phyloP scores from a whole-genome alignment of 2,329 filamentous ascomycete genomes.

The Colletotrichum simmondsii region DNA sequence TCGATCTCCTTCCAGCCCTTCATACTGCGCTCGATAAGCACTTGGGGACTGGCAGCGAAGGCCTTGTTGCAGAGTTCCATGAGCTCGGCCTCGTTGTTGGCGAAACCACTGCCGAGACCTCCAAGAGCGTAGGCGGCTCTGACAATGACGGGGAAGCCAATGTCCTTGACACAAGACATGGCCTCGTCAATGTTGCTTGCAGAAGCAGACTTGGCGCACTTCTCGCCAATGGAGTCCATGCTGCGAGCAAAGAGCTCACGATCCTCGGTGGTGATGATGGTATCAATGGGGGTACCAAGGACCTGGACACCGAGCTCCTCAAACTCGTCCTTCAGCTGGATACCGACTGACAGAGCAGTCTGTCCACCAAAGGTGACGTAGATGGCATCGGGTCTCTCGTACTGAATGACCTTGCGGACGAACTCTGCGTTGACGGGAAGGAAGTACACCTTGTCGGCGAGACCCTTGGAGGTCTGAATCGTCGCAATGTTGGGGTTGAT shows the following conservation, averaged over 20 bases:
- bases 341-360: slow-evolving; percentile 95
- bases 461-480: slow-evolving; percentile 96
- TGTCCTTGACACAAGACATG: slow-evolving; percentile 85
- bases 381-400: slow-evolving; percentile 94
- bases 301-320: slow-evolving; percentile 92
- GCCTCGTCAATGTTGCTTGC: slow-evolving; percentile 91
- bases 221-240: slow-evolving; percentile 98
- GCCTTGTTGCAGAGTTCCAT: slow-evolving; percentile 93
- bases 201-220: slow-evolving; percentile 96
- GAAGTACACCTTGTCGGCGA: slow-evolving; percentile 99
- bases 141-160: slow-evolving; percentile 97
- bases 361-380: slow-evolving; percentile 98
- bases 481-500: slow-evolving; percentile 99
- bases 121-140: slow-evolving; percentile 96
- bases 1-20: slow-evolving; percentile 99
- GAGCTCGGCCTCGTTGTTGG: slow-evolving; percentile 85
- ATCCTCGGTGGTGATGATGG: slow-evolving; percentile 98
- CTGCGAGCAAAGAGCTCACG: slow-evolving; percentile 96
- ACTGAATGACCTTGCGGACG: slow-evolving; percentile 95
- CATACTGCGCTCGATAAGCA: slow-evolving; percentile 98
- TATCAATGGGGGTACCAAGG: slow-evolving; percentile 95
- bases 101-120: slow-evolving; percentile 94
- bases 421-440: slow-evolving; percentile 96
- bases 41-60: slow-evolving; percentile 93
- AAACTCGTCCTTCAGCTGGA: slow-evolving; percentile 97